phyloP scores from a whole-genome alignment of 2,329 filamentous ascomycete species.

The Cladosporium halotolerans region DNA sequence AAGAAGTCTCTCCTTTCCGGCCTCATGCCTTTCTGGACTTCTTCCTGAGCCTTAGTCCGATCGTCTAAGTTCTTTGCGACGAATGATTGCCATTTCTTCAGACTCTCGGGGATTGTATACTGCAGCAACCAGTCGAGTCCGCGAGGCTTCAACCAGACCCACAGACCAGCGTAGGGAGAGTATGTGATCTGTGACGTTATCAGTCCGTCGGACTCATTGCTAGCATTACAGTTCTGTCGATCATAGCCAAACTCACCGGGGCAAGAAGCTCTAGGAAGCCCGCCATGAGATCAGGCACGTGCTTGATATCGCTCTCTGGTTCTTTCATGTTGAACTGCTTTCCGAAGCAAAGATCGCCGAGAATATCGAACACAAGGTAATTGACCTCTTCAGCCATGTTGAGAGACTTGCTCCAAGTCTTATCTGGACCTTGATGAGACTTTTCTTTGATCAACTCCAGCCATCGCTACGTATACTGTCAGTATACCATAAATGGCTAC shows the following conservation, averaged over 20 bases:
- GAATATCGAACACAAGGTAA: constrained; percentile 39
- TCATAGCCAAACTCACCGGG: constrained; percentile 15
- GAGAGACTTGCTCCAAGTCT: constrained; percentile 6
- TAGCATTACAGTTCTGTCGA: not conserved
- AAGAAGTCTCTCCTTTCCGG: constrained; percentile 27
- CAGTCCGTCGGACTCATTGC: constrained; percentile 16
- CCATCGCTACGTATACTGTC: not conserved
- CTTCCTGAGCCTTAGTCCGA: constrained; percentile 31
- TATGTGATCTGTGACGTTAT: constrained; percentile 5
- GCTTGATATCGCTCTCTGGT: constrained; percentile 27
- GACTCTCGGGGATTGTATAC: constrained; percentile 34
- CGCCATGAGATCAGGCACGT: constrained; percentile 15
- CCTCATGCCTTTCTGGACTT: constrained; percentile 19
- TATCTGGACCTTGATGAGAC: not conserved
- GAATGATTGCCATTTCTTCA: constrained; percentile 37
- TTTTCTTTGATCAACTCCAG: not conserved
- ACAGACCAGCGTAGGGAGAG: constrained; percentile 15
- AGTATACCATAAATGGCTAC: no score
- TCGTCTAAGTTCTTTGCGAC: constrained; percentile 37
- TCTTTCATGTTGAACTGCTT: constrained; percentile 40
- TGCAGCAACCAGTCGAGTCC: constrained; percentile 37
- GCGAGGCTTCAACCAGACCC: constrained; percentile 17
- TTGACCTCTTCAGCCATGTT: constrained; percentile 41
- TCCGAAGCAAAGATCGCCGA: constrained; percentile 38
- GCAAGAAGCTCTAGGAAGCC: constrained; percentile 14